Base-by-base conservation (phyloP, 163 green algal genomes). In the Chlorella variabilis region DNA sequence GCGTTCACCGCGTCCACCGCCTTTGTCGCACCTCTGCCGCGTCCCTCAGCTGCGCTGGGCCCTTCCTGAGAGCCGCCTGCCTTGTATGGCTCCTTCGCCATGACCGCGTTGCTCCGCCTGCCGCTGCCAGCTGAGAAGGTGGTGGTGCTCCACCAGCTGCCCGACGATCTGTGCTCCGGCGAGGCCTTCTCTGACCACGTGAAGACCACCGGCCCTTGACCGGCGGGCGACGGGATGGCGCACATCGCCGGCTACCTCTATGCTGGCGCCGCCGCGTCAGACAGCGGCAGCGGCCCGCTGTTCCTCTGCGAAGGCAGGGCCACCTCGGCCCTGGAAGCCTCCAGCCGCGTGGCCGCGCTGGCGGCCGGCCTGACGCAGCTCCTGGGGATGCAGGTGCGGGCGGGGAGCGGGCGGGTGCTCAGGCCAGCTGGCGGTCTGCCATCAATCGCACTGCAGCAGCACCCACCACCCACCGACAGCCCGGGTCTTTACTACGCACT, bases 291-390 rank as follows among this genome's bases (percentile, higher is more conserved):
- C 13, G 20, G n/a, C n/a, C 45, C 63, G 17, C 21, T 88, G 1
- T 83, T 77, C 59, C 51, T 71, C 5, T 89, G 84, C 41, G 77
- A 58, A 17, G 73, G 51, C 9, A 70, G 77, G 34, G 29, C 39
- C 5, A 62, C 65, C 29, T 82, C 77, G n/a, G 77, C 76, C 17
- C n/a, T 23, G 0, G 11, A 89, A 7, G 33, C 83, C 0, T 39
- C 45, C 0, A 11, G 29, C 9, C 77, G 86, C 5, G 81, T 90
- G 36, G 78, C 71, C 8, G 81, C 77, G 4, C 76, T 89, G 29
- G 74, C 73, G 6, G 34, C 67, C 23, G 73, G 38, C 3, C n/a
- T 89, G 36, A 36, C 13, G 49, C 65, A 81, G 48, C 20, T 66
- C 2, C 45, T 84, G 13, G 80, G 48, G 6, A 34, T 84, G 23